Base-by-base conservation (phyloP, 148 eudicot species). In the Silene uniflora region DNA sequence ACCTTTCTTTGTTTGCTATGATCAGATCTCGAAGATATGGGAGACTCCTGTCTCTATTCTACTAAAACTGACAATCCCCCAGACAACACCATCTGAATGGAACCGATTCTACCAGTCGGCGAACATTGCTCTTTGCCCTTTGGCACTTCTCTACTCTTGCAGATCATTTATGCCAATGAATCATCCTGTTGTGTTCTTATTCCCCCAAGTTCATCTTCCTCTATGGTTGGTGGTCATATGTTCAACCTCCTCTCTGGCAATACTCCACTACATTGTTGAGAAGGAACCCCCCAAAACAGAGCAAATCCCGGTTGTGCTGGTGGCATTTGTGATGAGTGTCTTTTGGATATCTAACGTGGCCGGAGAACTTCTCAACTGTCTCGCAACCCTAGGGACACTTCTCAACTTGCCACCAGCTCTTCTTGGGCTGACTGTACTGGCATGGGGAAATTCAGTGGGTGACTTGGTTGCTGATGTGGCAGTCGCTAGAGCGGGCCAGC, bases 401-500 rank as follows among this genome's bases (percentile, higher is more conserved):
- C 89, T 94, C 59, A 54, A 89, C 68, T 32, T 94, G 80, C 85
- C 98, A 6, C 87, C 97, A 14, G 70, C 97, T 3, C 82, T 94
- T 69, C 93, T 94, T 7, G 98, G 98, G 72, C 86, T 94, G 69
- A 94, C 97, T 0, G 97, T 94, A 4, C 87, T 94, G 14, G 98
- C 97, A 18, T 94, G 98, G 97, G 97, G 97, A 73, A 95, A 95
- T 77, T 95, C 98, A 0, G 86, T 95, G 52, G 98, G 98, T 24
- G 97, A 95, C 75, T 96, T 95, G 69, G 98, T 95, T 73, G 98
- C 98, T 76, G 98, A 95, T 39, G 98, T 95, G 67, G 98, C 97
- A 12, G 90, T 95, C 4, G 98, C 98, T 17, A 92, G 86, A 80
- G 96, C 98, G 4, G 98, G 97, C 46, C 98, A 92, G 86, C 98